phyloP scores from a whole-genome alignment of 2,329 filamentous ascomycete species.

The Exophiala calicioides region DNA sequence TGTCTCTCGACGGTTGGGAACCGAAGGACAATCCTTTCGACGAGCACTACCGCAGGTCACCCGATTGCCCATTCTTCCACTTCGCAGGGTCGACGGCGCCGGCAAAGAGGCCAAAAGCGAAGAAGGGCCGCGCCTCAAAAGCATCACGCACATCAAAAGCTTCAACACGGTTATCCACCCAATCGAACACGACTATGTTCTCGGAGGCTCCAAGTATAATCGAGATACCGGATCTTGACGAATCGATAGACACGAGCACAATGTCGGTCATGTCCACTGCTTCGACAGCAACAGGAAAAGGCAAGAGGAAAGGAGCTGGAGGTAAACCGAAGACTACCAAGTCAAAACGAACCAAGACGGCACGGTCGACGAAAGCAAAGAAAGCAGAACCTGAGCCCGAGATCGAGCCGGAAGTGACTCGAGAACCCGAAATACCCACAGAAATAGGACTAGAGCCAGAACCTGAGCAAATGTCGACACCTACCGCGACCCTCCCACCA shows the following conservation, averaged over 20 bases:
- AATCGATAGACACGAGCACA: conserved; percentile 61
- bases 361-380: conserved; percentile 25
- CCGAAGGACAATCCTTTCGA: conserved; percentile 86
- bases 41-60: conserved; percentile 78
- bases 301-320: conserved; percentile 45
- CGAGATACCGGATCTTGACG: conserved; percentile 42
- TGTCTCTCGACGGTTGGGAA: conserved; percentile 94
- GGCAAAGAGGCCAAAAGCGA: conserved; percentile 56
- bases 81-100: conserved; percentile 60
- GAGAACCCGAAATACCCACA: conserved; percentile 5
- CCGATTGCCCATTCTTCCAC: conserved; percentile 79
- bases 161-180: conserved; percentile 60
- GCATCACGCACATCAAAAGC: conserved; percentile 59
- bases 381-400: conserved; percentile 34
- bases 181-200: conserved; percentile 46
- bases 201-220: conserved; percentile 43
- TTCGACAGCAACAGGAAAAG: conserved; percentile 47
- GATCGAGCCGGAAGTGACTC: conserved; percentile 34
- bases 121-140: conserved; percentile 53
- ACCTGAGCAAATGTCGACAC: neutral
- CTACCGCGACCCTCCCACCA: neutral
- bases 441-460: neutral
- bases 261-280: conserved; percentile 42
- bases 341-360: conserved; percentile 36
- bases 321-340: conserved; percentile 39